Evolutionary conservation across 306 rosid species (phyloP).

Genomic region (Casuarina equisetifolia): DNA sequence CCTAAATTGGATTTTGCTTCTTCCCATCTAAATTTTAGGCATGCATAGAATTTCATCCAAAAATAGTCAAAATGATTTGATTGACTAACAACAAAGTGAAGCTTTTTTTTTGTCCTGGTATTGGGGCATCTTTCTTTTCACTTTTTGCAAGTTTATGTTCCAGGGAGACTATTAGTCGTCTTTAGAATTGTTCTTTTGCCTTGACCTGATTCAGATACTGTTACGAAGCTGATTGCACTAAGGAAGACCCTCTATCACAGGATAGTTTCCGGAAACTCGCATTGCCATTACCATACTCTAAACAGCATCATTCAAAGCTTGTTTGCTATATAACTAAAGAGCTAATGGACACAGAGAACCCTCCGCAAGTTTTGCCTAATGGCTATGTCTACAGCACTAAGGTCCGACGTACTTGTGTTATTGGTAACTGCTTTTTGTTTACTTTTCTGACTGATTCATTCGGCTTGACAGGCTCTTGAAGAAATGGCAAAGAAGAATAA

Average conservation of each 20-base stretch:
- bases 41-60: background rate
- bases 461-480: conserved; percentile 78
- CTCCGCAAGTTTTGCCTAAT: conserved; percentile 91
- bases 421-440: background rate
- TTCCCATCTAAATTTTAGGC: background rate
- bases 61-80: background rate
- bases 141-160: conserved; percentile 22
- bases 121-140: conserved; percentile 17
- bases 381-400: conserved; percentile 91
- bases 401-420: conserved; percentile 43
- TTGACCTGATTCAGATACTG: conserved; percentile 82
- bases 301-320: conserved; percentile 91
- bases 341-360: conserved; percentile 94
- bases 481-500: conserved; percentile 81
- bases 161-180: conserved; percentile 10
- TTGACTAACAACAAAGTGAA: background rate
- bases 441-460: conserved; percentile 12
- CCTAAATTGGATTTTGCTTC: too few species aligned
- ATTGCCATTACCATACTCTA: conserved; percentile 76
- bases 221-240: conserved; percentile 91
- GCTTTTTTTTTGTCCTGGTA: conserved; percentile 3
- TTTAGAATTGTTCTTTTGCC: conserved; percentile 37
- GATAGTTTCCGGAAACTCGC: conserved; percentile 83
- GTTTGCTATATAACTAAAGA: conserved; percentile 98
- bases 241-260: conserved; percentile 96